Evolutionary conservation across 2,329 filamentous ascomycete species (phyloP).

Genomic region (Fusarium tjaetaba): DNA sequence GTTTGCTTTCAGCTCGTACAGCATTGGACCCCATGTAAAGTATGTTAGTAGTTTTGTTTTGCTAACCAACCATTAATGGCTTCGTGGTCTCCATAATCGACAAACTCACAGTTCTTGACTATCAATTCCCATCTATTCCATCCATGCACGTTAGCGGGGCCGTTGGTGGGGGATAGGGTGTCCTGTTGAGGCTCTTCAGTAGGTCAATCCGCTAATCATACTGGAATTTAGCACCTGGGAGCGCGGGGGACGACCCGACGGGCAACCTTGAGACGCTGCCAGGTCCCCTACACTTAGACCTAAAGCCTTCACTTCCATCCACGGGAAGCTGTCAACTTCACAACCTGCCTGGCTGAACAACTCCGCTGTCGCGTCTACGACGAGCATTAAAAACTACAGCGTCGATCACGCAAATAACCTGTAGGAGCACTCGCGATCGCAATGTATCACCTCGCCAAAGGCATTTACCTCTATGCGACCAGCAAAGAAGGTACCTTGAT

Average conservation of each 20-base stretch:
- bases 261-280: background rate
- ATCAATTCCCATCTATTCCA: slow-evolving; percentile 2
- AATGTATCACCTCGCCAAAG: slow-evolving; percentile 98
- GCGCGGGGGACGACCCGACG: background rate
- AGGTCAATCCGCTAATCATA: slow-evolving; percentile 20
- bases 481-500: slow-evolving; percentile 84
- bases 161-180: slow-evolving; percentile 9
- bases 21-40: background rate
- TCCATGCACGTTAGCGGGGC: background rate
- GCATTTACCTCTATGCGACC: slow-evolving; percentile 92
- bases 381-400: background rate
- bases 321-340: background rate
- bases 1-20: background rate
- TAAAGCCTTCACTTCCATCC: background rate
- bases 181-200: slow-evolving; percentile 32
- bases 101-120: background rate
- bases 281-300: background rate
- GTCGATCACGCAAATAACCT: background rate
- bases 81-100: background rate
- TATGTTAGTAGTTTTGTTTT: no score
- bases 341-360: background rate
- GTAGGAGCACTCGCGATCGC: slow-evolving; percentile 1
- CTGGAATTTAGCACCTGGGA: slow-evolving; percentile 4
- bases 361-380: slow-evolving; percentile 2
- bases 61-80: background rate